phyloP scores from a whole-genome alignment of 2,329 filamentous ascomycete genomes.

The Septoria linicola region DNA sequence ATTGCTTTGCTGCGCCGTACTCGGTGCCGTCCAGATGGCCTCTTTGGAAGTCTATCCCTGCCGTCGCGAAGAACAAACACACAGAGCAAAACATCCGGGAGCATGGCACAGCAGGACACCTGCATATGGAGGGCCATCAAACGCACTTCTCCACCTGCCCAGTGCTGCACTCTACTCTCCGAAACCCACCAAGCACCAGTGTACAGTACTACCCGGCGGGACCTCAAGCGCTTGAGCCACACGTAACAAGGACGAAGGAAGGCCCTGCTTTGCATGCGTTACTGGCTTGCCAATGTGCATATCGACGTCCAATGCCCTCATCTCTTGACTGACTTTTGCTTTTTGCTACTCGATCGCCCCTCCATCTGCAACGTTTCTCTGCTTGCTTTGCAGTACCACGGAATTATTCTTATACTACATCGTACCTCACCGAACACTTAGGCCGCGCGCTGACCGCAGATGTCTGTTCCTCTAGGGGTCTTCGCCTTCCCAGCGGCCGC shows the following conservation, averaged over 20 bases:
- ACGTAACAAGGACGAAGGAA: constrained; percentile 11
- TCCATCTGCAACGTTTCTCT: constrained; percentile 15
- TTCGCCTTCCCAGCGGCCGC: constrained; percentile 27
- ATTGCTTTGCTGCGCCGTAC: constrained; percentile 3
- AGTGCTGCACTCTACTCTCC: constrained; percentile 9
- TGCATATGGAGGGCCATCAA: constrained; percentile 26
- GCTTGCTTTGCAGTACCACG: constrained; percentile 19
- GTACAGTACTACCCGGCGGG: constrained; percentile 10
- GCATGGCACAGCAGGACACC: constrained; percentile 28
- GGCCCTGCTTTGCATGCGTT: constrained; percentile 5
- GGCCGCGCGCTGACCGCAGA: constrained; percentile 30
- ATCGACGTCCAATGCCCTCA: constrained; percentile 11
- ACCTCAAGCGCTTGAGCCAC: constrained; percentile 16
- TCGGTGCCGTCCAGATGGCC: not conserved
- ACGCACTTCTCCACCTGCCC: constrained; percentile 19
- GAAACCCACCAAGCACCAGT: constrained; percentile 18
- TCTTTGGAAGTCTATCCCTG: constrained; percentile 14
- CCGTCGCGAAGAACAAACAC: constrained; percentile 28
- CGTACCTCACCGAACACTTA: constrained; percentile 21
- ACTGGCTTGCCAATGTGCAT: constrained; percentile 8
- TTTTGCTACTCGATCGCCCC: constrained; percentile 11
- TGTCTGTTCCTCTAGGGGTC: constrained; percentile 29
- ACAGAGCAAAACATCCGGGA: constrained; percentile 23
- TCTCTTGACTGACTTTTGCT: constrained; percentile 10
- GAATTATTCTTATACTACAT: constrained; percentile 22